Base-by-base conservation (phyloP, 495 filamentous ascomycete genomes). In the Aspergillus homomorphus region DNA sequence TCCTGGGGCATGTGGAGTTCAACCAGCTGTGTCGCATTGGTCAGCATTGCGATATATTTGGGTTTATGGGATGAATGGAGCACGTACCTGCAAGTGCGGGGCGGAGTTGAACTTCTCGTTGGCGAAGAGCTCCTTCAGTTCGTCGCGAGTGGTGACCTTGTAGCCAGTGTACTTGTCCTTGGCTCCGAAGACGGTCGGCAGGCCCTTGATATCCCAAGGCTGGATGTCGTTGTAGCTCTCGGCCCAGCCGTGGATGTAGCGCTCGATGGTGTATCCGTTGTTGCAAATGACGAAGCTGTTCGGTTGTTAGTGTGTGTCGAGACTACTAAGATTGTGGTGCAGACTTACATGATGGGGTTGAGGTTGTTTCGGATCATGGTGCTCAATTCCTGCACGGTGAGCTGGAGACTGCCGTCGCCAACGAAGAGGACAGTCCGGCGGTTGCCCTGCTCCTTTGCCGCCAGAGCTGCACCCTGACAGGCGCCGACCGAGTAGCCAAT, bases 1-100 rank as follows among this genome's bases (percentile, higher is more conserved):
- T 91, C 82, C 70, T 84, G 87, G 18, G 86, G 85, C 84, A 96
- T 92, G 67, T 91, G 90, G 51, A 96, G 54, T 74, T 96, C 92
- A 23, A 96, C 92, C 70, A 96, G 81, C 76, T 93, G 71, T n/a
- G 51, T 15, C 79, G 46, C 41, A 62, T 22, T 68, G 64, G 24
- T 77, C 67, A 69, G 65, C 38, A 58, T 26, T 48, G 20, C 30
- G 53, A 4, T 52, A 9, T 4, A 12, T 19, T 38, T 28, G 9
- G 26, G 26, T 28, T 9, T 21, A 45, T 14, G 30, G 1, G 0
- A 0, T 24, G 18, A 18, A 3, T 2, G 9, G 10, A 50, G 6
- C 14, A 65, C 75, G 65, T 63, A 79, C 79, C 67, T 77, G 80
- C 46, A 83, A 65, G 58, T 56, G 72, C 20, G 72, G 69, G 4